Conservation (phyloP, 306 rosid genomes). For the Myrica gale region DNA sequence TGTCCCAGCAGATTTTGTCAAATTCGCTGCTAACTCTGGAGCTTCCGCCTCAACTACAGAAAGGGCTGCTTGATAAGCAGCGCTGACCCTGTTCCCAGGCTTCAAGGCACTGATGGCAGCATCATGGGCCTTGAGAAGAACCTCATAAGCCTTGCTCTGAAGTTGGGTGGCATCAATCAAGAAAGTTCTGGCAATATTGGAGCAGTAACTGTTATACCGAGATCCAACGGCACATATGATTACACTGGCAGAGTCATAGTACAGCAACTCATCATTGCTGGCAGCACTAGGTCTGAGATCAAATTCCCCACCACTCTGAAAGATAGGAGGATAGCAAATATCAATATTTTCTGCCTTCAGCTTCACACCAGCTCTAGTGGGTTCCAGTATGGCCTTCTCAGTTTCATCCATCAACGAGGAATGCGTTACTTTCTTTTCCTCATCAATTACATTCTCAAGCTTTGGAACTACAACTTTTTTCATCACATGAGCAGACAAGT, state of each 20-base stretch:
- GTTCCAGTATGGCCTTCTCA: slow-evolving; percentile 82
- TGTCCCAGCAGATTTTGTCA: slow-evolving; percentile 89
- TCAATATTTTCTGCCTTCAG: slow-evolving; percentile 84
- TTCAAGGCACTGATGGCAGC: slow-evolving; percentile 65
- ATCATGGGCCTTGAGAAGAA: slow-evolving; percentile 87
- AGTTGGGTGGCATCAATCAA: slow-evolving; percentile 82
- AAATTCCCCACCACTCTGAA: slow-evolving; percentile 90
- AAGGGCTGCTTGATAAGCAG: slow-evolving; percentile 73
- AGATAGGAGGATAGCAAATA: slow-evolving; percentile 91
- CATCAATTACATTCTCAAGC: slow-evolving; percentile 88
- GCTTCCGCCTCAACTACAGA: slow-evolving; percentile 79
- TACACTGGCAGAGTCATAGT: slow-evolving; percentile 82
- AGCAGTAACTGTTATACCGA: slow-evolving; percentile 90
- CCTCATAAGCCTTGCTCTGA: slow-evolving; percentile 85
- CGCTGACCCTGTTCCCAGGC: slow-evolving; percentile 63
- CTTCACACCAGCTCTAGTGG: slow-evolving; percentile 68
- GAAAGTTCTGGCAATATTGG: slow-evolving; percentile 78
- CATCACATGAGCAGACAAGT: slow-evolving; percentile 73
- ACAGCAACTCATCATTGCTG: slow-evolving; percentile 78
- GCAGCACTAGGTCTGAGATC: slow-evolving; percentile 97
- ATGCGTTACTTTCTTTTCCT: slow-evolving; percentile 81
- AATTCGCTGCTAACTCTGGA: slow-evolving; percentile 61
- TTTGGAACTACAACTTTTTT: slow-evolving; percentile 74
- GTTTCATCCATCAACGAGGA: slow-evolving; percentile 88
- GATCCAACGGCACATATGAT: slow-evolving; percentile 91